Evolutionary conservation across 2,329 filamentous ascomycete species (phyloP).

Genomic region (Pseudogymnoascus sp.): DNA sequence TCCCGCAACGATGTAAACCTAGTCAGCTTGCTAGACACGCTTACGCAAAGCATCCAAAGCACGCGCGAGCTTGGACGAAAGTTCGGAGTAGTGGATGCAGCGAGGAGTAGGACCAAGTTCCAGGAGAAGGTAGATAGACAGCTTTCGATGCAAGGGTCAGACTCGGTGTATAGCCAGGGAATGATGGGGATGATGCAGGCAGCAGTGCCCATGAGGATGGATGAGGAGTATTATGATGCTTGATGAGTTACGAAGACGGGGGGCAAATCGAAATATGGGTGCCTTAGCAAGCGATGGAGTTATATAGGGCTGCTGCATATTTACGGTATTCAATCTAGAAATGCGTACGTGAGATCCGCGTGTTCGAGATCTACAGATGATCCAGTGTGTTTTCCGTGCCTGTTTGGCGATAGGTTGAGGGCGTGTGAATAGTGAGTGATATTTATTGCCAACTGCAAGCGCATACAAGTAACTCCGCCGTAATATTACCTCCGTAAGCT

Average conservation of each 20-base stretch:
- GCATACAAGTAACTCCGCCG: not conserved
- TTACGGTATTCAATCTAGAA: conserved; percentile 1
- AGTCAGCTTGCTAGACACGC: conserved; percentile 62
- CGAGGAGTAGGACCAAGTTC: conserved; percentile 13
- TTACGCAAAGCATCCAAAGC: conserved; percentile 63
- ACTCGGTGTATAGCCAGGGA: not conserved
- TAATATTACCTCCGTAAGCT: not conserved
- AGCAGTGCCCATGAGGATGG: not conserved
- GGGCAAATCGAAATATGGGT: not conserved
- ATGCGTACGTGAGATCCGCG: not conserved
- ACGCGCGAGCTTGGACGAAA: conserved; percentile 70
- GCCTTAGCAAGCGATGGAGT: conserved; percentile 4
- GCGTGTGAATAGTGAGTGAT: not conserved
- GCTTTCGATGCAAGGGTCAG: not conserved
- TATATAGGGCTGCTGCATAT: conserved; percentile 4
- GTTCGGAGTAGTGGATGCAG: conserved; percentile 49
- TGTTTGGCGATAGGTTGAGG: not conserved
- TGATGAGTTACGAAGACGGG: not conserved
- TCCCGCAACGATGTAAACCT: conserved; percentile 80
- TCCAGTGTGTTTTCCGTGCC: not conserved
- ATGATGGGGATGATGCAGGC: not conserved
- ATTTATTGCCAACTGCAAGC: not conserved
- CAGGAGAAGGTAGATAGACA: conserved; percentile 6
- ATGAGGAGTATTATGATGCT: conserved; percentile 2
- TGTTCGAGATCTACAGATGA: not conserved